Evolutionary conservation across 179 eudicot species (phyloP), one percentile per base, ranked within the genome.

Genomic region (Camellia oleifera): DNA sequence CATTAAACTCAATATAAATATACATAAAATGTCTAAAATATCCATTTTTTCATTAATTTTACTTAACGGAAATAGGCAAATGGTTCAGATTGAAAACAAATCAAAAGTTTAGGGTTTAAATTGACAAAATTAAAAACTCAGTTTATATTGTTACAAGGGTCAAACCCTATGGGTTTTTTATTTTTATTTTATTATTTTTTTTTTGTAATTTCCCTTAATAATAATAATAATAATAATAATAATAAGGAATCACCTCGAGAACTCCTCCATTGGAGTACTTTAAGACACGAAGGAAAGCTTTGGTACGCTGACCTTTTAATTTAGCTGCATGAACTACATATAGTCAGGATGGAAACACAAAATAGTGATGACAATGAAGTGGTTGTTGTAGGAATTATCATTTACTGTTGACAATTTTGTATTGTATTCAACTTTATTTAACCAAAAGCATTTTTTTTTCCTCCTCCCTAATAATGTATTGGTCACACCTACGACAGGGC

Each of bases 221-320:
- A 4, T 71, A 74, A 26, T 26, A 26, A 26, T 26, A 26, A 26
- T 26, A 26, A 66, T 23, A 45, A 3, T 15, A 32, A 75, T 8
- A 54, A 50, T 23, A 42, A 67, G 69, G 15, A 73, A 73, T 81
- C 83, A 93, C 98, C 94, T 94, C 98, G 57, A 94, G 94, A 83
- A 88, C 90, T 82, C 97, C 97, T 61, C 96, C 98, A 65, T 86
- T 84, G 15, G 98, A 90, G 86, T 93, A 90, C 81, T 94, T 94
- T 72, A 94, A 70, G 72, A 94, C 97, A 68, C 91, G 98, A 64
- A 94, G 94, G 87, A 93, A 90, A 78, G 93, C 94, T 84, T 90
- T 89, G 17, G 88, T 86, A 70, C 86, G 83, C 82, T 88, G 88
- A 74, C 83, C 93, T 91, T 94, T 89, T 63, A 86, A 82, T 86